Evolutionary conservation across 2,329 filamentous ascomycete genomes (phyloP).

Genomic region (Arthroderma uncinatum): DNA sequence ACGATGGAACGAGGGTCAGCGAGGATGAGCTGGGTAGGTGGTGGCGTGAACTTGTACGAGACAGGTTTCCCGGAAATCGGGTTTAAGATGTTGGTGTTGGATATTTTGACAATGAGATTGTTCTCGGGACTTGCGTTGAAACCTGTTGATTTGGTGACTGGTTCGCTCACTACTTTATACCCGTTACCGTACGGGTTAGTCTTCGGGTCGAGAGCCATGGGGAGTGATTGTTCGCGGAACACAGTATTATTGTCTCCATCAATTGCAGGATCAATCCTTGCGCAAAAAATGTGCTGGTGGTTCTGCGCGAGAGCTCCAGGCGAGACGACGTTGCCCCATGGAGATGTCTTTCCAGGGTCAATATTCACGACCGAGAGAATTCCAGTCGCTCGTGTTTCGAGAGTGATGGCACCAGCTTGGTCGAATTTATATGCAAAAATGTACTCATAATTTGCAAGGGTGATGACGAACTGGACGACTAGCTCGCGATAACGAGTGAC

Average conservation of each 20-base stretch:
- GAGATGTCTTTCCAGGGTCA: constrained; percentile 43
- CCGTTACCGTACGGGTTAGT: constrained; percentile 53
- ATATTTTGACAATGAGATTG: constrained; percentile 40
- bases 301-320: constrained; percentile 56
- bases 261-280: constrained; percentile 54
- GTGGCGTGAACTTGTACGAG: constrained; percentile 40
- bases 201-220: constrained; percentile 39
- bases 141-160: constrained; percentile 37
- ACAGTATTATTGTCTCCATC: constrained; percentile 47
- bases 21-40: constrained; percentile 39
- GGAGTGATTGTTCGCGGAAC: constrained; percentile 43
- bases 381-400: constrained; percentile 55
- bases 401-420: constrained; percentile 49
- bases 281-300: constrained; percentile 59
- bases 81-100: constrained; percentile 37
- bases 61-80: constrained; percentile 34
- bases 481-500: constrained; percentile 52
- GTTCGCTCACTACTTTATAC: constrained; percentile 44
- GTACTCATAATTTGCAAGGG: constrained; percentile 61
- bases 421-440: constrained; percentile 55
- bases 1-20: constrained; percentile 36
- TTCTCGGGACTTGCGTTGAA: constrained; percentile 43
- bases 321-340: constrained; percentile 52
- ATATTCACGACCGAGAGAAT: constrained; percentile 54
- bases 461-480: constrained; percentile 57